These are phyloP conservation scores for Stylonectria norvegica DNA, from an alignment of 2,329 filamentous ascomycete species.

Conservation along the genomic window DNA sequence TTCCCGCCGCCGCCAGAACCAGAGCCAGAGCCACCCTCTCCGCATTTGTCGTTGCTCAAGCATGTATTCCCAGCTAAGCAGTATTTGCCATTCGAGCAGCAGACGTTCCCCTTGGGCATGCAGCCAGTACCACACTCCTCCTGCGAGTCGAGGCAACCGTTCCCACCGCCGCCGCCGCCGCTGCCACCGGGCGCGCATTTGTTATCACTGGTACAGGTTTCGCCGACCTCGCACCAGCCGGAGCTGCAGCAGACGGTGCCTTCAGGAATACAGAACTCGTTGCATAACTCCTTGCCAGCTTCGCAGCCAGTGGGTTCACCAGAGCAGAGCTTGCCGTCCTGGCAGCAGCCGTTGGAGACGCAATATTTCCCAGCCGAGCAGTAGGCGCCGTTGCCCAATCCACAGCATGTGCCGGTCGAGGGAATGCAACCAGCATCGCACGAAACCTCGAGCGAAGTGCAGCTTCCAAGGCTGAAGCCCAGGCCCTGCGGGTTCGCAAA, in stretches of 20 bases:
- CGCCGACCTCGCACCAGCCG: constrained; percentile 30
- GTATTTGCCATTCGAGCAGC: constrained; percentile 20
- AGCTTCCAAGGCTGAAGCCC: constrained; percentile 14
- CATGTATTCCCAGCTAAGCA: constrained; percentile 30
- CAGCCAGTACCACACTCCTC: constrained; percentile 23
- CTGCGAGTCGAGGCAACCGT: constrained; percentile 18
- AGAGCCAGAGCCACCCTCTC: constrained; percentile 13
- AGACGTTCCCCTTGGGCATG: constrained; percentile 28
- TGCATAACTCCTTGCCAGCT: constrained; percentile 25
- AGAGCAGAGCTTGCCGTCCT: constrained; percentile 29
- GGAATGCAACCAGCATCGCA: constrained; percentile 34
- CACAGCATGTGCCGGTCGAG: constrained; percentile 29
- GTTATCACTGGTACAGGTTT: constrained; percentile 24
- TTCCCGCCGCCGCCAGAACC: constrained; percentile 10
- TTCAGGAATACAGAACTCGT: constrained; percentile 30
- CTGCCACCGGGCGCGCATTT: constrained; percentile 16
- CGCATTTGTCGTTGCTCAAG: constrained; percentile 16
- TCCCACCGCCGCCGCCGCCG: constrained; percentile 11
- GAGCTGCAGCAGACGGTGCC: constrained; percentile 30
- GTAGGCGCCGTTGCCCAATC: constrained; percentile 26
- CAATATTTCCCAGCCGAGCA: constrained; percentile 33
- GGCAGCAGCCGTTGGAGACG: constrained; percentile 31
- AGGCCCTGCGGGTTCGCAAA: constrained; percentile 21
- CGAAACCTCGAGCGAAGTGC: constrained; percentile 16
- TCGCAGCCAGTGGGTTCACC: constrained; percentile 28